Evolutionary conservation across 2,329 filamentous ascomycete genomes (phyloP).

Genomic region (Gnomoniopsis smithogilvyi): DNA sequence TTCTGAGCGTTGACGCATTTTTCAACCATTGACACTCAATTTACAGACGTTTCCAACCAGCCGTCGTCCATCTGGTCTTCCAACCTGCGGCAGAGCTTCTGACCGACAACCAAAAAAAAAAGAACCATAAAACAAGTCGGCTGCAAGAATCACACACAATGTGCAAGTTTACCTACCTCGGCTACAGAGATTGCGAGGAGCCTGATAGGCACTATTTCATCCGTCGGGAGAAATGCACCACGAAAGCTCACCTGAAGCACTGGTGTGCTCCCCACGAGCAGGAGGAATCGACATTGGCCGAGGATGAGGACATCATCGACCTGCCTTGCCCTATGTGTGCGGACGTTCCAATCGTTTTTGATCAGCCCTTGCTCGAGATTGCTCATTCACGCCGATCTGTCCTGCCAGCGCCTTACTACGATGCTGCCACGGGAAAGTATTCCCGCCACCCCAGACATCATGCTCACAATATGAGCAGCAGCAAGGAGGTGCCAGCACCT

Average conservation of each 20-base stretch:
- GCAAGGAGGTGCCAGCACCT: constrained; percentile 2
- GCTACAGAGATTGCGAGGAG: constrained; percentile 17
- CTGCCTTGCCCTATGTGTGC: constrained; percentile 17
- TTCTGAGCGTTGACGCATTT: constrained; percentile 3
- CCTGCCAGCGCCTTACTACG: constrained; percentile 17
- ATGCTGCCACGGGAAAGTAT: constrained; percentile 14
- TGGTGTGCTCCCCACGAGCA: constrained; percentile 18
- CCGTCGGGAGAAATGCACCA: constrained; percentile 17
- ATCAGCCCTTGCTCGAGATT: constrained; percentile 19
- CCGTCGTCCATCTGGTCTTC: background rate
- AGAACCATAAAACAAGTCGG: background rate
- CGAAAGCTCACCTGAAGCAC: constrained; percentile 18
- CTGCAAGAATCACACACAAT: background rate
- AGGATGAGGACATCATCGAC: constrained; percentile 4
- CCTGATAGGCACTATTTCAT: constrained; percentile 19
- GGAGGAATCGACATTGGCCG: constrained; percentile 10
- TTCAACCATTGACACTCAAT: constrained; percentile 1
- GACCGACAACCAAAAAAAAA: background rate
- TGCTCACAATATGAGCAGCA: background rate
- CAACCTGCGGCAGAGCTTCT: background rate
- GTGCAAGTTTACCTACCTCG: constrained; percentile 20
- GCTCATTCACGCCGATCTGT: constrained; percentile 17
- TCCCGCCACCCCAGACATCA: constrained; percentile 12
- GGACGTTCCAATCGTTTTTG: constrained; percentile 14
- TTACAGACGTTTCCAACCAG: background rate